Percentiles rank a stretch among this genome's conserved stretches.
phyloP scores from a whole-genome alignment of 139 green algal species.

The Tetraselmis chui region DNA sequence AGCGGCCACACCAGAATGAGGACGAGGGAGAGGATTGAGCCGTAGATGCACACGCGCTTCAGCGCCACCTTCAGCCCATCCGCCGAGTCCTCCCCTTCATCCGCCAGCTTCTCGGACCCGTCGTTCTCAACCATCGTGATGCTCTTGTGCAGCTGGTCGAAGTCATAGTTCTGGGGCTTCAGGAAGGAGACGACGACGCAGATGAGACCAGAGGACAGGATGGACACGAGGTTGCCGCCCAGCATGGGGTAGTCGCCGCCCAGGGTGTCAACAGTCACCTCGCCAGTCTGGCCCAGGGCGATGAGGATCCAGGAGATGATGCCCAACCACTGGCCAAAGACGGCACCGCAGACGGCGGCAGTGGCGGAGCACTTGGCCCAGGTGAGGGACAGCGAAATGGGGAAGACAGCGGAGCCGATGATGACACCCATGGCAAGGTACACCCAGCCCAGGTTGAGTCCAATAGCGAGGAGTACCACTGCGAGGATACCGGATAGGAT shows the following conservation, averaged over 20 bases:
- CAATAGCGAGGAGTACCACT: slow-evolving; percentile 71
- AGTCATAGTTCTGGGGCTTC: slow-evolving; percentile 52
- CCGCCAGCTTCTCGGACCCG: slow-evolving; percentile 7
- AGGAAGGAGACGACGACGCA: slow-evolving; percentile 46
- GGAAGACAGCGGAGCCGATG: slow-evolving; percentile 82
- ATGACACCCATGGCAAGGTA: slow-evolving; percentile 80
- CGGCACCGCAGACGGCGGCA: slow-evolving; percentile 61
- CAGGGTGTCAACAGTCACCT: slow-evolving; percentile 42
- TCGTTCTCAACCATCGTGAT: slow-evolving; percentile 53
- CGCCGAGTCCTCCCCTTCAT: slow-evolving; percentile 21
- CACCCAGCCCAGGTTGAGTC: slow-evolving; percentile 69
- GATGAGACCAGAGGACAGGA: slow-evolving; percentile 60
- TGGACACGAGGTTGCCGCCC: slow-evolving; percentile 72
- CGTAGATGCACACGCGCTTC: slow-evolving; percentile 37
- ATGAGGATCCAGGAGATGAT: slow-evolving; percentile 57
- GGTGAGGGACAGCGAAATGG: slow-evolving; percentile 49
- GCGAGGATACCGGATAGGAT: slow-evolving; percentile 65
- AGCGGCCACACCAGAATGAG: slow-evolving; percentile 60
- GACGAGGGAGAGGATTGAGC: slow-evolving; percentile 42
- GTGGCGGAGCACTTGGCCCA: slow-evolving; percentile 50
- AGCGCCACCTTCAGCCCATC: slow-evolving; percentile 37
- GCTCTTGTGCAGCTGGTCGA: slow-evolving; percentile 31
- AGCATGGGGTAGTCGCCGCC: slow-evolving; percentile 80
- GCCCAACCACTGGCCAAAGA: slow-evolving; percentile 39
- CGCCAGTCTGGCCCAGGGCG: slow-evolving; percentile 24